Evolutionary conservation across 2,329 filamentous ascomycete species (phyloP).

Genomic region (Purpureocillium takamizusanense): DNA sequence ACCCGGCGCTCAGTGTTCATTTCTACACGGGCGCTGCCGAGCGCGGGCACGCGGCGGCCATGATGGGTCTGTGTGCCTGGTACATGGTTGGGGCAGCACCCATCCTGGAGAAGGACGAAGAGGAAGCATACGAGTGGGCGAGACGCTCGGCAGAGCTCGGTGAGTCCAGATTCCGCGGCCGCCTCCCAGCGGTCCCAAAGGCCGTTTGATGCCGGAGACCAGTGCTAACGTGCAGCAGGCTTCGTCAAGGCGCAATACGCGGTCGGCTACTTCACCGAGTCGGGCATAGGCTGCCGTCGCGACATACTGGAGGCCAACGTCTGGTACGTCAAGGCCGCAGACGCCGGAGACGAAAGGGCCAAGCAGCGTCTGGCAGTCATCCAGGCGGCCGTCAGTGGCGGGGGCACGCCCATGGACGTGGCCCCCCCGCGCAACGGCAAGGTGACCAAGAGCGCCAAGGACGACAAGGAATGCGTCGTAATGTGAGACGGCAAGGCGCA

Average conservation of each 20-base stretch:
- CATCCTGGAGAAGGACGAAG: slow-evolving; percentile 87
- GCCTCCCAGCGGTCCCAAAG: too few species aligned
- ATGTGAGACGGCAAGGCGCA: slow-evolving; percentile 32
- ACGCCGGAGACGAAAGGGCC: slow-evolving; percentile 82
- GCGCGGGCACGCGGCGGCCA: slow-evolving; percentile 71
- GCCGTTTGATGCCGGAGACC: neutral
- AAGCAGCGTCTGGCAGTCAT: slow-evolving; percentile 83
- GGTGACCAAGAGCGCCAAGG: slow-evolving; percentile 37
- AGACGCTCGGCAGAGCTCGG: slow-evolving; percentile 76
- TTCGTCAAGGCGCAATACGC: slow-evolving; percentile 79
- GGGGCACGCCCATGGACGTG: slow-evolving; percentile 46
- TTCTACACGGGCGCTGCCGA: slow-evolving; percentile 94
- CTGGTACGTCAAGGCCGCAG: slow-evolving; percentile 95
- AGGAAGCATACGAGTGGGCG: slow-evolving; percentile 95
- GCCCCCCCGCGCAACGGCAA: slow-evolving; percentile 42
- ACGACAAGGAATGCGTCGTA: slow-evolving; percentile 49
- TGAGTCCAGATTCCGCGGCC: slow-evolving; percentile 32
- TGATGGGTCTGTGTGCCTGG: slow-evolving; percentile 99
- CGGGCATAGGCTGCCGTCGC: slow-evolving; percentile 90
- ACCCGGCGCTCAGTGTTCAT: slow-evolving; percentile 89
- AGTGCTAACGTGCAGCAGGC: slow-evolving; percentile 32
- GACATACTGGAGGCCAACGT: slow-evolving; percentile 96
- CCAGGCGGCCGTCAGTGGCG: slow-evolving; percentile 62
- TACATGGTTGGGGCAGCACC: slow-evolving; percentile 93
- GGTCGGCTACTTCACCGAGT: slow-evolving; percentile 94